Evolutionary conservation across 2,329 filamentous ascomycete genomes (phyloP), one percentile per base, ranked within the genome.

Genomic region (Paraconiothyrium sp.): DNA sequence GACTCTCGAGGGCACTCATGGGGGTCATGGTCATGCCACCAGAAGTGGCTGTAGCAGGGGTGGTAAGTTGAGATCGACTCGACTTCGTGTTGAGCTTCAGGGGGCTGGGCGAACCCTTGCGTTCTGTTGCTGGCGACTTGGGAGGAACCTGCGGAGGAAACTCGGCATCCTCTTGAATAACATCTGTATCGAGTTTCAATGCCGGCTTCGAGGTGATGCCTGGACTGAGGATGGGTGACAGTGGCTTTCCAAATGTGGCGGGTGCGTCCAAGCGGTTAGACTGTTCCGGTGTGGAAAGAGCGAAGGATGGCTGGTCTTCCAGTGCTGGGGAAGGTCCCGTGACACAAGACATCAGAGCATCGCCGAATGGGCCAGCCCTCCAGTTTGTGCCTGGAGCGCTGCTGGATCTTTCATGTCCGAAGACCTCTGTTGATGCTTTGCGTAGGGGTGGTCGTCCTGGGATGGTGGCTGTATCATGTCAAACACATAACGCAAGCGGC

Each of bases 361-460:
- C 77, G 22, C 78, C 77, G 59, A 80, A 79, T 3, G 78, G 77
- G 48, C 77, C 75, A 27, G 68, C 59, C 59, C 76, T 72, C 78
- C 78, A 80, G 59, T 70, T 73, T 13, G 70, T 74, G 27, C 76
- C 77, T 34, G 78, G 78, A 41, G 73, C 76, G 70, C 77, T 80
- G 65, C 70, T 75, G 5, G 78, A 79, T 58, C 78, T 67, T 64
- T 80, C 78, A 52, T 80, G 77, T 39, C 72, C 72, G 56, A 77
- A 73, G 20, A 65, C 62, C 44, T 78, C 76, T 50, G 74, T 67
- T 4, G 75, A 76, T 34, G 67, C 64, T 57, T 76, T 72, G 10
- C 76, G 76, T 13, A 80, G 73, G 54, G 78, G 76, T 22, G 78
- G 78, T 58, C 76, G 73, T 47, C 78, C 78, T 10, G 78, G 78